Percentiles rank a stretch among this genome's conserved stretches.
phyloP scores from a whole-genome alignment of 2,329 filamentous ascomycete species.

The Trichoderma pleuroti region DNA sequence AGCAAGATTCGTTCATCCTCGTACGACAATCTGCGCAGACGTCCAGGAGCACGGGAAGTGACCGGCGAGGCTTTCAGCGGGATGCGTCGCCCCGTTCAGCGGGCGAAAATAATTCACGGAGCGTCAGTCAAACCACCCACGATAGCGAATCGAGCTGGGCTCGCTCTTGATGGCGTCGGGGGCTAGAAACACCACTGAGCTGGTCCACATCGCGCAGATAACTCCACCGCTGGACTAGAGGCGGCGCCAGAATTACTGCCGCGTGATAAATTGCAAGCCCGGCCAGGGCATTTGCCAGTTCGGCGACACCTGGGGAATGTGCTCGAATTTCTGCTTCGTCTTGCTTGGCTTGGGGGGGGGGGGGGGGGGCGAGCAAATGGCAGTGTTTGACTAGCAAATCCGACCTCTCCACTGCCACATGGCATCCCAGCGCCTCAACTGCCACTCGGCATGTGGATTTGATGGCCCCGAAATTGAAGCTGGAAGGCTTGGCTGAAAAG shows the following conservation, averaged over 20 bases:
- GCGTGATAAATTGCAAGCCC: neutral
- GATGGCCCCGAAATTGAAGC: neutral
- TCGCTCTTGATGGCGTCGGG: slow-evolving; percentile 2
- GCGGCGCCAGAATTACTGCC: slow-evolving; percentile 14
- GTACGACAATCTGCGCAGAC: neutral
- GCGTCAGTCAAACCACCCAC: neutral
- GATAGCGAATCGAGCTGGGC: neutral
- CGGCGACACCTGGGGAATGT: neutral
- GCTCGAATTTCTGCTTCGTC: neutral
- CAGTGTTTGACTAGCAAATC: neutral
- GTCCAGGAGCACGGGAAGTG: neutral
- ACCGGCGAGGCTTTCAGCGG: neutral
- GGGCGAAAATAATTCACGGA: neutral
- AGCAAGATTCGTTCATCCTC: too few relatives aligned
- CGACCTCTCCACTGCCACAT: slow-evolving; percentile 6
- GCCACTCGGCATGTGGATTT: slow-evolving; percentile 3
- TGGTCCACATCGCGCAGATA: neutral
- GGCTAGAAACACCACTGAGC: slow-evolving; percentile 9
- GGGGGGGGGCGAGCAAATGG: neutral
- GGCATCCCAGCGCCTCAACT: slow-evolving; percentile 13
- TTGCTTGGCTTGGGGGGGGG: neutral
- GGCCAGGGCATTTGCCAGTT: neutral
- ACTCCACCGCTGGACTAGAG: neutral
- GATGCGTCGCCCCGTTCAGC: neutral
- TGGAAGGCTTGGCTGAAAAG: slow-evolving; percentile 4